These are phyloP conservation scores for Phoma sp. DNA, from an alignment of 2,329 filamentous ascomycete species.

Conservation along the genomic window DNA sequence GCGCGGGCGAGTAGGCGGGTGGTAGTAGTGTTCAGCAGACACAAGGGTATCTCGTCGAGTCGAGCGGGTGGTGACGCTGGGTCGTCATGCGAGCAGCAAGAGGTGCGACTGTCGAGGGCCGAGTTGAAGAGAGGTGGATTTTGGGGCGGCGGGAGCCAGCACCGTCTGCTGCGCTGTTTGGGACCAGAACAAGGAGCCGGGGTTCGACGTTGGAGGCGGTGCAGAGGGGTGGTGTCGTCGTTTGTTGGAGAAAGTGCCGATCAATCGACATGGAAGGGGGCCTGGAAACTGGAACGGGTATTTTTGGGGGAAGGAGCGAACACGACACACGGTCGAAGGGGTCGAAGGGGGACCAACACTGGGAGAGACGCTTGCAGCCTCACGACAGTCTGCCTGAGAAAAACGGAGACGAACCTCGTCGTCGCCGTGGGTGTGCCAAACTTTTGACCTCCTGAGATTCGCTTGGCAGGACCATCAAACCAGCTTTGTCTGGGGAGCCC, in stretches of 20 bases:
- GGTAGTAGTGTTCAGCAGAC: slow-evolving; percentile 21
- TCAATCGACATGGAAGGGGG: slow-evolving; percentile 15
- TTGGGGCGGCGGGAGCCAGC: slow-evolving; percentile 8
- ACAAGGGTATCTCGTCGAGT: slow-evolving; percentile 33
- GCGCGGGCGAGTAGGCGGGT: slow-evolving; percentile 12
- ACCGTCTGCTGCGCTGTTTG: slow-evolving; percentile 10
- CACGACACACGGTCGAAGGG: slow-evolving; percentile 21
- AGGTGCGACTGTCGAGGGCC: slow-evolving; percentile 31
- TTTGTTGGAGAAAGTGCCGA: slow-evolving; percentile 12
- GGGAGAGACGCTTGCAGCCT: slow-evolving; percentile 12
- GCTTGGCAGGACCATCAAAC: slow-evolving; percentile 31
- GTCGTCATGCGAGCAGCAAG: slow-evolving; percentile 43
- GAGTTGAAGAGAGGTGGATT: slow-evolving; percentile 29
- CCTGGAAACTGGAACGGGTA: not conserved
- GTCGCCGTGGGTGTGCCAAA: slow-evolving; percentile 22
- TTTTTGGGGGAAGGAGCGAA: slow-evolving; percentile 39
- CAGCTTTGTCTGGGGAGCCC: slow-evolving; percentile 28
- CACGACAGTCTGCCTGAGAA: slow-evolving; percentile 22
- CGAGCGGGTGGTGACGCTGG: slow-evolving; percentile 29
- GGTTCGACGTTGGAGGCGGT: slow-evolving; percentile 7
- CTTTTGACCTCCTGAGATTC: slow-evolving; percentile 32
- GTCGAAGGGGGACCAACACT: slow-evolving; percentile 2
- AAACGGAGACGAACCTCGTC: slow-evolving; percentile 14
- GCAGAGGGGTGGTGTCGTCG: slow-evolving; percentile 20
- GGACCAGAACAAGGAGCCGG: slow-evolving; percentile 12